Percentiles rank a stretch among this genome's conserved stretches.
Evolutionary conservation across 2,329 filamentous ascomycete species (phyloP).

Genomic region (Fonsecaea pugnacius): DNA sequence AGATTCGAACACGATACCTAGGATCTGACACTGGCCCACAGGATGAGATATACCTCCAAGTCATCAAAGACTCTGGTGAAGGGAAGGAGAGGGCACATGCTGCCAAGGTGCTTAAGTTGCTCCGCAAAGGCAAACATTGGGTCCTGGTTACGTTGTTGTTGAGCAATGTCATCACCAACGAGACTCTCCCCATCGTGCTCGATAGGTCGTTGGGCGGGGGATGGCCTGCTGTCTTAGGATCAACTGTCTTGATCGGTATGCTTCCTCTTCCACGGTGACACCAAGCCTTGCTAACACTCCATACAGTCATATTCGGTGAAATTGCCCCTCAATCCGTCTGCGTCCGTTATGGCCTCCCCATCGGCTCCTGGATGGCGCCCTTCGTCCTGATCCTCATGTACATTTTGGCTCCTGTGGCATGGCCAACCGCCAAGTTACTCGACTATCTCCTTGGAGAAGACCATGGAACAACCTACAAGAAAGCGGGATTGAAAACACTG

Average conservation of each 20-base stretch:
- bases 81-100: conserved; percentile 87
- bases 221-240: conserved; percentile 89
- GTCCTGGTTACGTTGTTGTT: conserved; percentile 91
- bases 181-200: conserved; percentile 91
- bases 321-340: conserved; percentile 95
- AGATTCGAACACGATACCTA: neutral
- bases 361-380: conserved; percentile 91
- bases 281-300: neutral
- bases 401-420: conserved; percentile 83
- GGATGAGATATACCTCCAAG: conserved; percentile 96
- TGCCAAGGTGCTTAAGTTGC: conserved; percentile 73
- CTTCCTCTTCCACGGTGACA: conserved; percentile 22
- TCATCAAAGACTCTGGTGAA: conserved; percentile 82
- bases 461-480: conserved; percentile 96
- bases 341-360: conserved; percentile 91
- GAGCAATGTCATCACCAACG: conserved; percentile 97
- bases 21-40: conserved; percentile 45
- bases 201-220: conserved; percentile 93
- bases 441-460: conserved; percentile 92
- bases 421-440: conserved; percentile 93
- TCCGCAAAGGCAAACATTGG: conserved; percentile 95
- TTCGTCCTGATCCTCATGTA: conserved; percentile 91
- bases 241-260: conserved; percentile 90
- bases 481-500: conserved; percentile 92
- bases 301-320: conserved; percentile 92